A percentile compares a stretch with the other conserved stretches of the same genome.
Conservation (phyloP, 2,329 filamentous ascomycete species). For the Aureobasidium sp. region DNA sequence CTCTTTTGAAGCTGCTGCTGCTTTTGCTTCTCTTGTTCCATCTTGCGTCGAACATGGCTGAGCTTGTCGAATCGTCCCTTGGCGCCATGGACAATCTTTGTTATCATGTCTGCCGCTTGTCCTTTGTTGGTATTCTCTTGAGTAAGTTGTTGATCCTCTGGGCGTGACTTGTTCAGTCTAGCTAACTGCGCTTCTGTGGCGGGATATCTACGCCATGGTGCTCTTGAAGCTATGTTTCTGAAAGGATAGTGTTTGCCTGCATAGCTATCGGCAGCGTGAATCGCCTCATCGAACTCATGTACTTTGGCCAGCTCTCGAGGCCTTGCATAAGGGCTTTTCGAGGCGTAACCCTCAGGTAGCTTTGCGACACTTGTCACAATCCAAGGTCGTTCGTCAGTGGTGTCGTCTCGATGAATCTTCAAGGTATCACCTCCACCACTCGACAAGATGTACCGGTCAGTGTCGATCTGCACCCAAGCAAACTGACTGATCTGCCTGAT, state of each 20-base stretch:
- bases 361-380: slow-evolving; percentile 36
- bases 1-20: slow-evolving; percentile 32
- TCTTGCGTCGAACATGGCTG: slow-evolving; percentile 12
- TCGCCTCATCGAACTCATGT: slow-evolving; percentile 61
- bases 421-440: slow-evolving; percentile 54
- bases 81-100: slow-evolving; percentile 78
- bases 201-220: slow-evolving; percentile 60
- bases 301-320: slow-evolving; percentile 61
- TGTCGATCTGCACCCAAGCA: slow-evolving; percentile 75
- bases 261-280: slow-evolving; percentile 72
- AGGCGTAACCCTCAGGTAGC: slow-evolving; percentile 27
- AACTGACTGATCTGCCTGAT: slow-evolving; percentile 67
- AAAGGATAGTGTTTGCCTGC: slow-evolving; percentile 31
- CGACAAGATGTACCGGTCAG: slow-evolving; percentile 60
- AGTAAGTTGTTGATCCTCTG: slow-evolving; percentile 46
- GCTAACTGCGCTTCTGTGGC: slow-evolving; percentile 56
- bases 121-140: slow-evolving; percentile 62
- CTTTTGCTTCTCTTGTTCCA: slow-evolving; percentile 28
- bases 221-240: slow-evolving; percentile 56
- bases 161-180: slow-evolving; percentile 60
- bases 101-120: slow-evolving; percentile 81
- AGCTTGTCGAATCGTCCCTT: slow-evolving; percentile 48
- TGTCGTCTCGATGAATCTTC: slow-evolving; percentile 34
- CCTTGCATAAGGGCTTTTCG: slow-evolving; percentile 52
- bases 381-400: slow-evolving; percentile 8